A percentile compares a stretch with the other conserved stretches of the same genome.
phyloP scores from a whole-genome alignment of 768 basidiomycete genomes.

The Leccinum pellstonianum region DNA sequence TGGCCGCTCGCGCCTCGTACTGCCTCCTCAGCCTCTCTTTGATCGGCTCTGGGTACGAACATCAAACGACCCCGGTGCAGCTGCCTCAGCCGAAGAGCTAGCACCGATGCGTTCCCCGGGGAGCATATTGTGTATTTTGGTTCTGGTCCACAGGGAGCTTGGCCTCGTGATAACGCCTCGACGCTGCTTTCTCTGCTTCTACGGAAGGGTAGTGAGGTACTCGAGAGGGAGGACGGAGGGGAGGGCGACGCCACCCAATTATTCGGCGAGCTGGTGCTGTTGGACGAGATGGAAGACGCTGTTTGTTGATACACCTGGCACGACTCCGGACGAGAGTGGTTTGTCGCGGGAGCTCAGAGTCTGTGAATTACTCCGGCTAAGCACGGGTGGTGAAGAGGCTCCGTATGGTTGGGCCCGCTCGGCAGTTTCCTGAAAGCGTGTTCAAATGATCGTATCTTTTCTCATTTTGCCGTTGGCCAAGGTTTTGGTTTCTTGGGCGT shows the following conservation, averaged over 20 bases:
- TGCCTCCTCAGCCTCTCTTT: constrained; percentile 66
- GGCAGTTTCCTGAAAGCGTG: constrained; percentile 61
- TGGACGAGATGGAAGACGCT: constrained; percentile 38
- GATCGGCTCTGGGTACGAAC: constrained; percentile 45
- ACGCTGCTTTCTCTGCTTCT: constrained; percentile 72
- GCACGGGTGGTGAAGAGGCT: constrained; percentile 25
- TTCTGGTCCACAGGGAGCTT: constrained; percentile 65
- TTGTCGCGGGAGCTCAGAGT: constrained; percentile 7
- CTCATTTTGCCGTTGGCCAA: constrained; percentile 74
- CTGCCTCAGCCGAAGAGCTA: constrained; percentile 19
- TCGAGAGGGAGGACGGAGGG: constrained; percentile 24
- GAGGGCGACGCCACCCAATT: constrained; percentile 31
- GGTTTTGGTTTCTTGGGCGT: constrained; percentile 19
- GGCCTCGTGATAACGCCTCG: constrained; percentile 67
- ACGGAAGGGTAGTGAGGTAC: constrained; percentile 58
- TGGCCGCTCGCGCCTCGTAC: constrained; percentile 45
- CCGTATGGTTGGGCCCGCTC: constrained; percentile 51
- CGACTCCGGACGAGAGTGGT: constrained; percentile 8
- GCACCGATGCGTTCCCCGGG: constrained; percentile 18
- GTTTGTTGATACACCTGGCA: constrained; percentile 40
- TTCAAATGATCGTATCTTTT: constrained; percentile 70
- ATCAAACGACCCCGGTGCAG: constrained; percentile 60
- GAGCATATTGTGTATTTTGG: constrained; percentile 38
- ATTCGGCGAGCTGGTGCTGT: constrained; percentile 16
- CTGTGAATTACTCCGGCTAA: constrained; percentile 25